phyloP scores from a whole-genome alignment of 2,329 filamentous ascomycete species.

The Albophoma yamanashiensis region DNA sequence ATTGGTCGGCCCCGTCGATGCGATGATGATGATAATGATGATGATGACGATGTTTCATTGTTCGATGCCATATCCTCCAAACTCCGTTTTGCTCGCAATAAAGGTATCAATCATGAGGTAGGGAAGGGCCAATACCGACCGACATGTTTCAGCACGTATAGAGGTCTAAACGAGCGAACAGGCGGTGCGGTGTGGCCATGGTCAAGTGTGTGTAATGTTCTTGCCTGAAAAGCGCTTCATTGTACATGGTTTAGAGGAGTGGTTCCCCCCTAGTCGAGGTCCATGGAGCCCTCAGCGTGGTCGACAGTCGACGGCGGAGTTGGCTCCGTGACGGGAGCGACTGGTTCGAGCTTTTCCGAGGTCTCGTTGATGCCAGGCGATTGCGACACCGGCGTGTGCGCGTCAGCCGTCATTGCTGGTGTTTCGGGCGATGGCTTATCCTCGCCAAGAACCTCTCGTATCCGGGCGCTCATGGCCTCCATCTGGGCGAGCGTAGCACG shows the following conservation, averaged over 20 bases:
- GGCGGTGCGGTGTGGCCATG: background rate
- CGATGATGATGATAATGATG: background rate
- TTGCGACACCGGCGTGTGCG: constrained; percentile 15
- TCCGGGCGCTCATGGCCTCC: constrained; percentile 30
- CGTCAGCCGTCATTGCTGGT: constrained; percentile 10
- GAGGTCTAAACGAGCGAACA: background rate
- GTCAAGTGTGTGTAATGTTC: background rate
- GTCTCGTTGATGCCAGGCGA: constrained; percentile 7
- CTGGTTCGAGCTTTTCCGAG: constrained; percentile 18
- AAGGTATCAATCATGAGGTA: background rate
- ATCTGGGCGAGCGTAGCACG: constrained; percentile 36
- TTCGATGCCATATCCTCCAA: background rate
- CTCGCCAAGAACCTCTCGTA: constrained; percentile 28
- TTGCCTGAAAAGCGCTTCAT: background rate
- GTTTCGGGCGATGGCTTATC: constrained; percentile 10
- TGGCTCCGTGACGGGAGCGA: constrained; percentile 22
- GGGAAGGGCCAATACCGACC: background rate
- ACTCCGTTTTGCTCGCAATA: background rate
- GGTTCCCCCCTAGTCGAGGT: constrained; percentile 20
- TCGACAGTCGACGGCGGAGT: constrained; percentile 29
- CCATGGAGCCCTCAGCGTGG: constrained; percentile 26
- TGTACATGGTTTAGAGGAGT: background rate
- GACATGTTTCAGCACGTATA: background rate
- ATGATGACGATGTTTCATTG: background rate
- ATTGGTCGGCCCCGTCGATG: background rate